Evolutionary conservation across 78 protist genomes (phyloP).

Genomic region (Polysphondylium violaceum): DNA sequence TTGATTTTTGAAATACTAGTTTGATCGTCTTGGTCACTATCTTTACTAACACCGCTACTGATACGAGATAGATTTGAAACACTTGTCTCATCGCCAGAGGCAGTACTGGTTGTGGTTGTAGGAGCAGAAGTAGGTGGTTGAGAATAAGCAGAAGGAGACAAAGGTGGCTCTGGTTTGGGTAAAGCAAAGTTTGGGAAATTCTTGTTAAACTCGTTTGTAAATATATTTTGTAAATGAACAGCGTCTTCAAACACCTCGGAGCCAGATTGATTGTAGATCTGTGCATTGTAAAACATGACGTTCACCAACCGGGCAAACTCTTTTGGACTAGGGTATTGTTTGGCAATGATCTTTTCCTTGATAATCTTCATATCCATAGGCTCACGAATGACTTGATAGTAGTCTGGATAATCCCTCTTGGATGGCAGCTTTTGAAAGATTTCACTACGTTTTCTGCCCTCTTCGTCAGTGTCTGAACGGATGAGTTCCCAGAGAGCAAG

Average conservation of each 20-base stretch:
- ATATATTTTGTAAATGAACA: conserved; percentile 42
- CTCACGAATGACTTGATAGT: conserved; percentile 61
- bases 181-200: conserved; percentile 29
- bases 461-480: conserved; percentile 22
- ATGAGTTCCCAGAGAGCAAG: conserved; percentile 24
- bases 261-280: conserved; percentile 51
- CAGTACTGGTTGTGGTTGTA: too few species aligned
- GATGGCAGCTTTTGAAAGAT: conserved; percentile 66
- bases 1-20: background rate
- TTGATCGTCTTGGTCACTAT: background rate
- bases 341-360: conserved; percentile 31
- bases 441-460: conserved; percentile 59
- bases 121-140: background rate
- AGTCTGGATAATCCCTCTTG: conserved; percentile 75
- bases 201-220: conserved; percentile 43
- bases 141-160: conserved; percentile 21
- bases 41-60: background rate
- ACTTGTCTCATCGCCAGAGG: too few species aligned
- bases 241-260: conserved; percentile 78
- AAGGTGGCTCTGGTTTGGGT: conserved; percentile 71
- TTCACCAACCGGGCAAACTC: conserved; percentile 59
- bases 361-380: conserved; percentile 81
- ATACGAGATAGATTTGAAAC: too few species aligned
- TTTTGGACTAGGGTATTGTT: conserved; percentile 14
- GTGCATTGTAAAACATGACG: conserved; percentile 73